Base-by-base conservation (phyloP, 257 asterid species). In the Perilla frutescens region DNA sequence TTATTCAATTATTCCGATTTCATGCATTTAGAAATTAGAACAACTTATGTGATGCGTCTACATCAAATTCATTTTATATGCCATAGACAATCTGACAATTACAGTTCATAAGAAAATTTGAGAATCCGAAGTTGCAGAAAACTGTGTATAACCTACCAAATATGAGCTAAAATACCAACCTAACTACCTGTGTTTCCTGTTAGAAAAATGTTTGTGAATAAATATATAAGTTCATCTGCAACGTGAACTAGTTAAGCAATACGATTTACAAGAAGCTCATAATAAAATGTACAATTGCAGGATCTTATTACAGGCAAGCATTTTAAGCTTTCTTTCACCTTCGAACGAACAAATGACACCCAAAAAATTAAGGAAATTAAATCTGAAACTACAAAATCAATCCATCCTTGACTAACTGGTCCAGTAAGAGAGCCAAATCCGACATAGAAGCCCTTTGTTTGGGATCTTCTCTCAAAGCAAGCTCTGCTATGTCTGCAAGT, bases 401-500 rank as follows among this genome's bases (percentile, higher is more conserved):
- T 75, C 96, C 96, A 66, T 94, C 97, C 81, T 85, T 90, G 67
- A 84, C 83, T 66, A 89, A 79, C 20, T 83, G 93, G 57, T 91
- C 97, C 85, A 91, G 67, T 37, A 79, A 66, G 80, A 70, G 81
- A 36, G 79, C 95, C 89, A 94, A 77, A 68, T 91, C 87, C 7
- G 96, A 75, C 89, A 91, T 87, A 3, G 83, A 80, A 43, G 86
- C 89, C 61, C 91, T 82, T 58, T 74, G 81, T 32, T 66, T 69
- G 0, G 90, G 94, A 70, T 90, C 94, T 71, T 90, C 97, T 73
- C 84, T 77, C 75, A 95, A 51, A 15, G 96, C 89, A 41, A 86
- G 83, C 81, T 92, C 98, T 11, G 97, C 91, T 3, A 91, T 80
- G 29, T 95, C 97, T 0, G 97, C 98, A 43, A 95, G 96, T 75